Evolutionary conservation across 352 stramenopile genomes (phyloP).

Genomic region (Globisporangium barbulae): DNA sequence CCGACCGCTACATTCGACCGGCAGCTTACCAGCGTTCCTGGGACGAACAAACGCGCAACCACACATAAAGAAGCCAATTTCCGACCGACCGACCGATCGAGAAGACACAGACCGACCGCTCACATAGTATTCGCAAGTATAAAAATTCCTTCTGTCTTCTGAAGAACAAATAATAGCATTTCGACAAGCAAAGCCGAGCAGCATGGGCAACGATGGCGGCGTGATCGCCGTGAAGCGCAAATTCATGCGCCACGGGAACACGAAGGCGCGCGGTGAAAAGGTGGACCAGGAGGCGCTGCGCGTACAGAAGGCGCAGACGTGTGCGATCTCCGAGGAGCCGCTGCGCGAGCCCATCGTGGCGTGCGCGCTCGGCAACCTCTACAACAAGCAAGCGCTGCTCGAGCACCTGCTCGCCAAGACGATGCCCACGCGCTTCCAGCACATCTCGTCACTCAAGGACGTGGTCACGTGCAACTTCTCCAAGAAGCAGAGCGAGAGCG

Average conservation of each 20-base stretch:
- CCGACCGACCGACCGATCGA: too few relatives aligned
- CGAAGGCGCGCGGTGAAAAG: conserved; percentile 68
- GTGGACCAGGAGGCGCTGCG: conserved; percentile 55
- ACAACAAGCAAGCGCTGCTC: conserved; percentile 91
- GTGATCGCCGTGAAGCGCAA: conserved; percentile 94
- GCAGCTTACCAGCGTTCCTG: too few relatives aligned
- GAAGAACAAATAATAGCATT: too few relatives aligned
- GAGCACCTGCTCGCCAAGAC: conserved; percentile 78
- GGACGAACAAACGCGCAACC: too few relatives aligned
- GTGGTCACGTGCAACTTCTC: conserved; percentile 73
- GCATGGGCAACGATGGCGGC: conserved; percentile 92
- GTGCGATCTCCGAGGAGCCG: conserved; percentile 77
- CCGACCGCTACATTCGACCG: too few relatives aligned
- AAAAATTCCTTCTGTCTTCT: too few relatives aligned
- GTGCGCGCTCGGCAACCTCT: conserved; percentile 88
- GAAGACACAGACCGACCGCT: too few relatives aligned
- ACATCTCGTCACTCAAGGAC: conserved; percentile 88
- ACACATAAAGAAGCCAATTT: too few relatives aligned
- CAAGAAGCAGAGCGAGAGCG: neutral
- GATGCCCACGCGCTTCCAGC: conserved; percentile 64
- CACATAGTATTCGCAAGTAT: too few relatives aligned
- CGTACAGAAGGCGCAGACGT: conserved; percentile 62
- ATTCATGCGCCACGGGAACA: conserved; percentile 90
- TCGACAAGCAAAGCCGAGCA: conserved; percentile 3
- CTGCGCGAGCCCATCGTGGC: conserved; percentile 84